Evolutionary conservation across 768 basidiomycete species (phyloP).

Genomic region (Termitomyces sp.): DNA sequence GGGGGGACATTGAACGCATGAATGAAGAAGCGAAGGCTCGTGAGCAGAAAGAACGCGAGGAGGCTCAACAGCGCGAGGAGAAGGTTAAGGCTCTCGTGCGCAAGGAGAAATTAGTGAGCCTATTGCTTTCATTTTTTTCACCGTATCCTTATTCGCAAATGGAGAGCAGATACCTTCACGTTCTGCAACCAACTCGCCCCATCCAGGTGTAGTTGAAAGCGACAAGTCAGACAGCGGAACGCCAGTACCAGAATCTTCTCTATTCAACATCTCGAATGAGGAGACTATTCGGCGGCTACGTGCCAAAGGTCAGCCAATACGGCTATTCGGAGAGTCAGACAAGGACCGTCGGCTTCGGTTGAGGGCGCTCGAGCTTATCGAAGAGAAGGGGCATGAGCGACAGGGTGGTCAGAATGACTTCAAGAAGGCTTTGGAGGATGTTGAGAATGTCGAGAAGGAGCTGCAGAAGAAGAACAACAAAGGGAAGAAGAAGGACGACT

Average conservation of each 20-base stretch:
- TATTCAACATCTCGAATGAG: slow-evolving; percentile 90
- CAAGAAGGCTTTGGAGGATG: slow-evolving; percentile 84
- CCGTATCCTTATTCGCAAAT: slow-evolving; percentile 35
- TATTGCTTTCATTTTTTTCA: slow-evolving; percentile 2
- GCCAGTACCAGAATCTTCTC: slow-evolving; percentile 47
- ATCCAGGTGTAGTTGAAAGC: slow-evolving; percentile 25
- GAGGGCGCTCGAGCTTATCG: slow-evolving; percentile 92
- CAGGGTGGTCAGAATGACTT: slow-evolving; percentile 94
- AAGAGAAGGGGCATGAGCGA: slow-evolving; percentile 80
- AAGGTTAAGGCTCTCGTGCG: slow-evolving; percentile 31
- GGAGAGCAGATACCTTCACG: slow-evolving; percentile 48
- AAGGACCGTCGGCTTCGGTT: slow-evolving; percentile 89
- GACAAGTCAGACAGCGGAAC: slow-evolving; percentile 31
- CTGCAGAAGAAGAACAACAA: slow-evolving; percentile 55
- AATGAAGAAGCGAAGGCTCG: slow-evolving; percentile 40
- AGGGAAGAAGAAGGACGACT: slow-evolving; percentile 67
- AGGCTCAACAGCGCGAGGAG: slow-evolving; percentile 22
- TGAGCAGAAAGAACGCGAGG: slow-evolving; percentile 31
- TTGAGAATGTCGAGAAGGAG: slow-evolving; percentile 75
- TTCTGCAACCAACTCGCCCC: slow-evolving; percentile 41
- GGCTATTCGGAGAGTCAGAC: slow-evolving; percentile 93
- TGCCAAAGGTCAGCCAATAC: slow-evolving; percentile 89
- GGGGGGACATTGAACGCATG: slow-evolving; percentile 84
- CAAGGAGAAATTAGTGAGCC: slow-evolving; percentile 45
- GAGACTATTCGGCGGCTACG: slow-evolving; percentile 90